Evolutionary conservation across 176 grass and related monocot species (phyloP).

Genomic region (Secale cereale): DNA sequence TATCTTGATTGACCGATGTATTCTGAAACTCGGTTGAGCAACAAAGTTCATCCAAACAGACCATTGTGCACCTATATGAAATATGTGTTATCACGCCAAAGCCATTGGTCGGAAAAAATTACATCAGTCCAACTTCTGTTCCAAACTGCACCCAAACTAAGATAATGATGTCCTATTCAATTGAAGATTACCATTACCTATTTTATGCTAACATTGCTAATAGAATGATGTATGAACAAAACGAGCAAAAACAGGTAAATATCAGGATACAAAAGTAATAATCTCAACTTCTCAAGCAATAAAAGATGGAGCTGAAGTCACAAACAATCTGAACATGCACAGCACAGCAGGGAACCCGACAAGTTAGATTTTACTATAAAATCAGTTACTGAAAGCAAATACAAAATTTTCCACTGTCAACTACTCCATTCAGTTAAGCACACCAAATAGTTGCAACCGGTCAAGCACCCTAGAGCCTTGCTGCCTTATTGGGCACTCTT

Average conservation of each 20-base stretch:
- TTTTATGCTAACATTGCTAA: neutral
- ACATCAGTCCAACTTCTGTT: neutral
- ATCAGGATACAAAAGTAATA: neutral
- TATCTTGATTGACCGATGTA: neutral
- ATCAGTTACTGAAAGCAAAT: neutral
- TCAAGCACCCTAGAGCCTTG: neutral
- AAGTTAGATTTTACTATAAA: neutral
- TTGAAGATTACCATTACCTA: neutral
- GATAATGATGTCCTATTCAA: neutral
- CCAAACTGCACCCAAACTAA: neutral
- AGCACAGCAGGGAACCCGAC: neutral
- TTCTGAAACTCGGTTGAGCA: neutral
- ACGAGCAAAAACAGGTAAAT: neutral
- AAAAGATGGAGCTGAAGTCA: neutral
- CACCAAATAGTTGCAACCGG: neutral
- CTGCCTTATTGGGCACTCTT: neutral
- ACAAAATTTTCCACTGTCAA: neutral
- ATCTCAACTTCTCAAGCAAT: neutral
- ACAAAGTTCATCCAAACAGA: neutral
- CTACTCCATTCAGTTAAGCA: neutral
- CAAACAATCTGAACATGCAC: neutral
- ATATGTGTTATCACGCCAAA: neutral
- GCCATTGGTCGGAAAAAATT: neutral
- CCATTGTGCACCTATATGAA: neutral
- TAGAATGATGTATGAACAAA: neutral